Conservation (phyloP, 148 eudicot species). For the Dysphania ambrosioides region DNA sequence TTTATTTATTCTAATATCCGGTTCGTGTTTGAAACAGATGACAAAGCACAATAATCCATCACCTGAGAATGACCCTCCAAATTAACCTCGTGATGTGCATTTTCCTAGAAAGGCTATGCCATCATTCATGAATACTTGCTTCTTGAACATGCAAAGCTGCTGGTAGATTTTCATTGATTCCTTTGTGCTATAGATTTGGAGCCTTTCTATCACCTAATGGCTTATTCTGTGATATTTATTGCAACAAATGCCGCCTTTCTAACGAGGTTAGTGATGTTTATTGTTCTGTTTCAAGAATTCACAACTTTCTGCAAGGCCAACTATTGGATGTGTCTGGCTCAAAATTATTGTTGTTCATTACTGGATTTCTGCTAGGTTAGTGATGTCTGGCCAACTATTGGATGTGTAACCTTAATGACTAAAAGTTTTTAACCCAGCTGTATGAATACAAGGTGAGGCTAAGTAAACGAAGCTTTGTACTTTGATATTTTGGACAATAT, state of each 20-base stretch:
- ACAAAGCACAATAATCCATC: constrained; percentile 17
- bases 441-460: not conserved
- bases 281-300: not conserved
- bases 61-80: constrained; percentile 29
- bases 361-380: not conserved
- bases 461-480: not conserved
- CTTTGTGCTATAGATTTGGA: not conserved
- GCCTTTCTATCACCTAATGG: constrained; percentile 13
- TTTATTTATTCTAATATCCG: not conserved
- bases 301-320: not conserved
- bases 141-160: constrained; percentile 5
- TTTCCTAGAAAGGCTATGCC: constrained; percentile 1
- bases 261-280: constrained; percentile 15
- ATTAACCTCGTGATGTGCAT: constrained; percentile 8
- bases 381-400: too few species aligned
- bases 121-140: constrained; percentile 4
- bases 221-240: constrained; percentile 7
- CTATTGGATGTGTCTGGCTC: not conserved
- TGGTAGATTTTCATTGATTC: constrained; percentile 17
- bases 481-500: not conserved
- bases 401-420: too few species aligned
- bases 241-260: constrained; percentile 6
- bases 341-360: not conserved
- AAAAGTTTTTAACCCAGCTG: not conserved
- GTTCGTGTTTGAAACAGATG: constrained; percentile 43